phyloP scores from a whole-genome alignment of 768 basidiomycete genomes.

The Leccinum barrowsii region DNA sequence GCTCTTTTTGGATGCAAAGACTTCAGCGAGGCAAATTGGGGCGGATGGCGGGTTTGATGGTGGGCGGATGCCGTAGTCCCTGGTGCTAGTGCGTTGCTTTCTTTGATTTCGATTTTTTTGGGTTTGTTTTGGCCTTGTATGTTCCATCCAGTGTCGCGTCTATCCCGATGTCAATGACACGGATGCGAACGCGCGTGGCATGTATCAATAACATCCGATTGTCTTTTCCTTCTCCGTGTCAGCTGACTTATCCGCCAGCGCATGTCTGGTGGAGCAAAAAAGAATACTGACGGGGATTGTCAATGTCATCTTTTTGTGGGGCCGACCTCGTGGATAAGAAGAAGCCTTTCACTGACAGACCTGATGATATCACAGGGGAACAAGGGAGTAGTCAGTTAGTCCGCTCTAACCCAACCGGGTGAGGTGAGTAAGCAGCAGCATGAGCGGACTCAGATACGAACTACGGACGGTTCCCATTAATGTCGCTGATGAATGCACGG shows the following conservation, averaged over 20 bases:
- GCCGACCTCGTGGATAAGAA: neutral
- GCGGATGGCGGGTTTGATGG: conserved; percentile 36
- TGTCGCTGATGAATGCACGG: neutral
- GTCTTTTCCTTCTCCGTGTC: neutral
- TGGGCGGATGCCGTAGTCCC: conserved; percentile 28
- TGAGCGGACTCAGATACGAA: neutral
- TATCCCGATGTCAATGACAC: neutral
- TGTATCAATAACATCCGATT: neutral
- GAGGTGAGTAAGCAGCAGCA: neutral
- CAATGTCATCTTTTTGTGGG: neutral
- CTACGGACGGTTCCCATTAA: neutral
- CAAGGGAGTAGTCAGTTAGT: neutral
- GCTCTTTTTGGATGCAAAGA: conserved; percentile 93
- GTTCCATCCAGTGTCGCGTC: neutral
- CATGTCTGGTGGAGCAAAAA: neutral
- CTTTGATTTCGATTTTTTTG: conserved; percentile 3
- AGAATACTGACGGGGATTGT: neutral
- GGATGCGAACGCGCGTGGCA: neutral
- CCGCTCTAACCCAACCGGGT: neutral
- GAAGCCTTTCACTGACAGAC: neutral
- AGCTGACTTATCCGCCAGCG: neutral
- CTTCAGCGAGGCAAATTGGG: conserved; percentile 55
- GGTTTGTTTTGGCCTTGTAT: neutral
- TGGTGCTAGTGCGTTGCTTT: neutral
- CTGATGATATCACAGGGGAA: neutral